Conservation (phyloP, 192 early-diverging fungal species). For the Phycomyces nitens region DNA sequence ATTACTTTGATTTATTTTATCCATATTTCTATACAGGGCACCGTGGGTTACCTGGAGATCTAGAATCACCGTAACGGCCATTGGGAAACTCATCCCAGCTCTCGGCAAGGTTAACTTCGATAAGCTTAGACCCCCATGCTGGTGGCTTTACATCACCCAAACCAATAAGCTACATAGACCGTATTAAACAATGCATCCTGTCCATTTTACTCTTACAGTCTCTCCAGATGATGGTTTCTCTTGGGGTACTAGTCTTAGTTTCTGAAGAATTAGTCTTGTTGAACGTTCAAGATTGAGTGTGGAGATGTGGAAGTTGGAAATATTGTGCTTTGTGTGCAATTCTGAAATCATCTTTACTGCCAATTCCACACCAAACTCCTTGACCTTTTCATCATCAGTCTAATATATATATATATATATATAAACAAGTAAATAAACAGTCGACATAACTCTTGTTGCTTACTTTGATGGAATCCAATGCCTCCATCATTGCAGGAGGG, state of each 20-base stretch:
- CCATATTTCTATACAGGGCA: background rate
- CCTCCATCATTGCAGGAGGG: constrained; percentile 54
- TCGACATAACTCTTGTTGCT: no score
- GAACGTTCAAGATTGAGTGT: constrained; percentile 78
- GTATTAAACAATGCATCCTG: background rate
- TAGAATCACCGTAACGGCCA: constrained; percentile 81
- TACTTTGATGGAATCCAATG: constrained; percentile 75
- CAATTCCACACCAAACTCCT: constrained; percentile 73
- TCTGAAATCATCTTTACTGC: constrained; percentile 70
- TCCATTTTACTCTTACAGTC: constrained; percentile 2
- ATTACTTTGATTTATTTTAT: no score
- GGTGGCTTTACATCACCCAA: constrained; percentile 61
- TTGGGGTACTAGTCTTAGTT: constrained; percentile 58
- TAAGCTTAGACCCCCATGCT: constrained; percentile 7
- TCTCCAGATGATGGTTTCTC: background rate
- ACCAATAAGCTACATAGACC: background rate
- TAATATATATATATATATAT: constrained; percentile 1
- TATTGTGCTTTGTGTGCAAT: constrained; percentile 44
- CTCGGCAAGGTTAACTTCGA: constrained; percentile 53
- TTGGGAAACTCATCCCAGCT: constrained; percentile 91
- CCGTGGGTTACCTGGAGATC: constrained; percentile 56
- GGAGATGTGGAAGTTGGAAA: constrained; percentile 76
- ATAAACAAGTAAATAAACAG: no score
- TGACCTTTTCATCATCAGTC: constrained; percentile 81
- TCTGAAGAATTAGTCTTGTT: constrained; percentile 70